Evolutionary conservation across 1,284 basidiomycete species (phyloP).

Genomic region (Sutorius eximius): DNA sequence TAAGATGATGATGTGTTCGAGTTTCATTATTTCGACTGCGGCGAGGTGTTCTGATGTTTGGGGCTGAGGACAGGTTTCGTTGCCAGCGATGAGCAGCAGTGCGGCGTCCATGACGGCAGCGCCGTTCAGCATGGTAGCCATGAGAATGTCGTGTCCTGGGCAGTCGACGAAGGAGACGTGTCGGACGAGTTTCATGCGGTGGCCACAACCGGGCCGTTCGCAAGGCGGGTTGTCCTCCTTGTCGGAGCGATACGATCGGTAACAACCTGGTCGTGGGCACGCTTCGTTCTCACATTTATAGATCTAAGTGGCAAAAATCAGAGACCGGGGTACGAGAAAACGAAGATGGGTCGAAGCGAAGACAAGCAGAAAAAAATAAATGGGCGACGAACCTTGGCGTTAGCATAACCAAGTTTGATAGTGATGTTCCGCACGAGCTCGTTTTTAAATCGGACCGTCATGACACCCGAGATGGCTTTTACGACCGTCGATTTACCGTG

Average conservation of each 20-base stretch:
- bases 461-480: constrained; percentile 98
- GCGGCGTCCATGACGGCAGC: constrained; percentile 99
- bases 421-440: constrained; percentile 98
- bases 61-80: constrained; percentile 98
- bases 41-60: constrained; percentile 99
- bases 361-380: neutral
- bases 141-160: constrained; percentile 94
- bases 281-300: constrained; percentile 96
- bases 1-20: constrained; percentile 96
- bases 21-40: constrained; percentile 99
- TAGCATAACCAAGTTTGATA: constrained; percentile 98
- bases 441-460: constrained; percentile 99
- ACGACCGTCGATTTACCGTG: constrained; percentile 99
- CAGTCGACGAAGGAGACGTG: constrained; percentile 98
- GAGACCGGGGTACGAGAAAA: constrained; percentile 2
- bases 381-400: constrained; percentile 78
- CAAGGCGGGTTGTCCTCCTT: constrained; percentile 95
- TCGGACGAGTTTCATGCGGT: constrained; percentile 87
- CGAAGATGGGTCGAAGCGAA: neutral
- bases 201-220: constrained; percentile 89
- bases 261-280: constrained; percentile 92
- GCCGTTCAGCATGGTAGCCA: constrained; percentile 99
- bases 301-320: constrained; percentile 56
- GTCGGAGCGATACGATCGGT: constrained; percentile 89
- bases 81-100: constrained; percentile 91